Base-by-base conservation (phyloP, 495 filamentous ascomycete genomes). In the Aspergillus taichungensis region DNA sequence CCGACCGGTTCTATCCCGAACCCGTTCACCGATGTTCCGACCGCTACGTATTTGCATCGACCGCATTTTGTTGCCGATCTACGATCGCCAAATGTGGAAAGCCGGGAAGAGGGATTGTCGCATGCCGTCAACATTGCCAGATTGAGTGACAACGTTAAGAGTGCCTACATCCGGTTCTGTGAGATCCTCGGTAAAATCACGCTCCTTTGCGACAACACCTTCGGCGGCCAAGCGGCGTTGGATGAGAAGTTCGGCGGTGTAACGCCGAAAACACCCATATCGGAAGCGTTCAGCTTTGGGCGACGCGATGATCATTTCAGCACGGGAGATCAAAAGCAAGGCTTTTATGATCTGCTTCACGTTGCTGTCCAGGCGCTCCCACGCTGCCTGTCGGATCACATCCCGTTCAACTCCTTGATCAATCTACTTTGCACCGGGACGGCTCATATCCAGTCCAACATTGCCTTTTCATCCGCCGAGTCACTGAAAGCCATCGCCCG, bases 381-480 rank as follows among this genome's bases (percentile, higher is more conserved):
- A 37, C 85, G 91, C 6, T 97, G 92, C 56, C 71, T 99, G 29
- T 91, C 92, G 1, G 75, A 84, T 31, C 84, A 94, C 50, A 90
- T 95, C 38, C 87, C 88, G 1, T 91, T 96, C 61, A 95, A 94
- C 52, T 86, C 88, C 6, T 72, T 99, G 13, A 88, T 97, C 67
- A 97, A 95, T 54, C 77, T 98, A 2, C 75, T 98, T 5, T 98
- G 92, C 58, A 98, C 89, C 6, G 94, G 94, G 14, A 97, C 92
- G 10, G 92, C 94, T 34, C 92, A 98, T 65, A 85, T 97, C 13
- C 87, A 96, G 52, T 77, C 76, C 30, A 91, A 94, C 45, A 95
- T 98, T 53, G 94, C 94, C 0, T 77, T 75, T 18, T 96, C 92
- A 3, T 98, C 92, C 3, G 84, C 87, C 5, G 84, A 91, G 54